Base-by-base conservation (phyloP, 208 protist species). In the Leishmania tropica region DNA sequence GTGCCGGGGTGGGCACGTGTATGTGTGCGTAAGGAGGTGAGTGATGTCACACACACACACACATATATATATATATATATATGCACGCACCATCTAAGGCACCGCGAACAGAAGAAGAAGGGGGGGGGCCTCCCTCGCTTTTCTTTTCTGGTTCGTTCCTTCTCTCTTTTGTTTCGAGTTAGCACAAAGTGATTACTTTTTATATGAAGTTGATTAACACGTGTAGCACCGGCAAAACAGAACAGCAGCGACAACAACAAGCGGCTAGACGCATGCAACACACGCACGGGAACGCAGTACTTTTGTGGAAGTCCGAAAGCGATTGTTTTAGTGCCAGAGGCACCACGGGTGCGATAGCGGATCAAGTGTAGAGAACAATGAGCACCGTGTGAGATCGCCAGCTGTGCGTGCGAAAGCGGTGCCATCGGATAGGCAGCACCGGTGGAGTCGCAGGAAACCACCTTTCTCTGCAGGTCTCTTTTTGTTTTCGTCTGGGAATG, bases 151-250 rank as follows among this genome's bases (percentile, higher is more conserved):
- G 31, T 74, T 74, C n/a, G 45, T 17, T 51, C 45, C 35, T 73
- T 74, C n/a, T 78, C 47, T 76, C 24, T 35, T 56, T 76, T 31
- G 65, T 37, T 54, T 24, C 56, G 53, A 62, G 51, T 15, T 76
- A 78, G 74, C 28, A 62, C 53, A 64, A 48, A 42, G 11, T 2
- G 0, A 24, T 54, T 47, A 28, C 40, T 75, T 75, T 75, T 54
- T 4, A 28, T 54, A 75, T 47, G 71, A 53, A 75, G 47, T 37
- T 47, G 19, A 75, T 54, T 47, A 47, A 56, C 71, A 75, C 40
- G 71, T 53, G 48, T 68, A 68, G 62, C 62, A 68, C 31, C 3
- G 24, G 51, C 3, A 28, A 21, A 74, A 19, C 37, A 51, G 17
- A 35, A 37, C 17, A 47, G 37, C 19, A 28, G 10, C 68, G 13